Evolutionary conservation across 495 filamentous ascomycete genomes (phyloP), one percentile per base, ranked within the genome.

Genomic region (Aspergillus campestris): DNA sequence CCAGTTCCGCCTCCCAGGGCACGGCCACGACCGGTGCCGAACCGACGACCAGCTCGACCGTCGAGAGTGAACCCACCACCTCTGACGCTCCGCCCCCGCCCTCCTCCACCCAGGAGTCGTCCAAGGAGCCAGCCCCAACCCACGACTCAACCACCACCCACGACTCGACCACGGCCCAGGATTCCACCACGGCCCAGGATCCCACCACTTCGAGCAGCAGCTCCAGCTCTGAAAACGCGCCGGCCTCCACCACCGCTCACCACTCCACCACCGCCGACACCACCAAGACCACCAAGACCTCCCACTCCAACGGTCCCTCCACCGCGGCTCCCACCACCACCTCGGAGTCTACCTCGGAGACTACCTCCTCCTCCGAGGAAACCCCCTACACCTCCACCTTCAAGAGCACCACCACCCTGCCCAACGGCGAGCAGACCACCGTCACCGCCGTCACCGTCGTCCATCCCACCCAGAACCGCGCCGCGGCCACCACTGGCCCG

Each of bases 341-440:
- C 6, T 34, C 48, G 18, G n/a, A 40, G 13, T 27, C 48, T 13
- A 46, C 44, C 31, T 15, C 27, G 14, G 27, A 35, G 7, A 29
- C 35, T 7, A 7, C 40, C 5, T 40, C 50, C 3, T 32, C 41
- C 34, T 40, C 38, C 15, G 32, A 55, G 11, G 49, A 54, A 1
- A 50, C 57, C 24, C 58, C 70, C 15, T 53, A 64, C 42, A 61
- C 56, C 28, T 54, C 49, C 9, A 57, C 55, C 40, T 58, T 53
- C 56, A 52, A 67, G 42, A 64, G 58, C 35, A 72, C 65, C 34
- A 81, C 81, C 59, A 88, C 84, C 47, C 80, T 90, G 2, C 76
- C 91, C 15, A 84, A 97, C 56, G 87, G 73, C 38, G 62, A 58
- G n/a, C 40, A 66, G 28, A 67, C 58, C 53, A 74, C 72, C 41